Conservation (phyloP, 331 rosid species). For the Stylosanthes scabra region DNA sequence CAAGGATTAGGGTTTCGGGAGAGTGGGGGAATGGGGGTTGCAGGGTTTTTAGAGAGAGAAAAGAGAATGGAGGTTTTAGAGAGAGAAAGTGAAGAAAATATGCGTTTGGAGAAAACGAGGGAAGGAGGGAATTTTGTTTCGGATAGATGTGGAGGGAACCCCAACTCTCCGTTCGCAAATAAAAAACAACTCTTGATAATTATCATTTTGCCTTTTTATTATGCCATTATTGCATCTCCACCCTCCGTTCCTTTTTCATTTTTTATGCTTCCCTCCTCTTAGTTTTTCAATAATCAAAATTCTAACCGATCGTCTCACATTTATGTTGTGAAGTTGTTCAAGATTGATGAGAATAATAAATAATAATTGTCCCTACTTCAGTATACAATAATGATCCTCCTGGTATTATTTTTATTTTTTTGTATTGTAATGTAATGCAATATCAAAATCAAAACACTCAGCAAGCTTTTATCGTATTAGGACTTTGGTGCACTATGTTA, state of each 20-base stretch:
- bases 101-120: slow-evolving; percentile 77
- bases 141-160: slow-evolving; percentile 97
- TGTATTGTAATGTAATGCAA: too few species aligned
- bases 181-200: background rate
- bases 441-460: background rate
- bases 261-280: background rate
- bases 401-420: background rate
- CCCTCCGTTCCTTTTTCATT: background rate
- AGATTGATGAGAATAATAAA: background rate
- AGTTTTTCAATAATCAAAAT: background rate
- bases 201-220: background rate
- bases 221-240: background rate
- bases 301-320: background rate
- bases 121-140: slow-evolving; percentile 97
- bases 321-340: background rate
- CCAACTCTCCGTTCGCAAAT: slow-evolving; percentile 49
- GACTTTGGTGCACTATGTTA: background rate
- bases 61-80: slow-evolving; percentile 38
- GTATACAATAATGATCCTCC: background rate
- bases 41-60: slow-evolving; percentile 39
- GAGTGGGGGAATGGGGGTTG: background rate
- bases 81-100: slow-evolving; percentile 15
- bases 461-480: background rate
- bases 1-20: slow-evolving; percentile 38
- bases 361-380: background rate